A percentile compares a stretch with the other conserved stretches of the same genome.
Conservation (phyloP, 2,329 filamentous ascomycete species). For the Rosellinia necatrix region DNA sequence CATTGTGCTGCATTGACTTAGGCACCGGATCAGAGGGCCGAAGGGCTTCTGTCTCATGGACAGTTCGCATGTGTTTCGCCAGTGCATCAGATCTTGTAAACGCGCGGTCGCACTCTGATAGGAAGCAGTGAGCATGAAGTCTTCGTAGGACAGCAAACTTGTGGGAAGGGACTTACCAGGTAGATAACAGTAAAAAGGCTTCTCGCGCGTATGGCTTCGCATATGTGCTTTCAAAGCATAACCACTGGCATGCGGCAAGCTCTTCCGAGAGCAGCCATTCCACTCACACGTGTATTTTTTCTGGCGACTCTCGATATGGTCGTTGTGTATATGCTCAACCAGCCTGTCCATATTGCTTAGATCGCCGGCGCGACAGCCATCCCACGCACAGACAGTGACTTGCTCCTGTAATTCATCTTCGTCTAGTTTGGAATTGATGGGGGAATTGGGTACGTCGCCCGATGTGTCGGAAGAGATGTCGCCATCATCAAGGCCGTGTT, state of each 20-base stretch:
- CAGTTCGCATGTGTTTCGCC: slow-evolving; percentile 97
- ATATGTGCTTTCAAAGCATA: slow-evolving; percentile 97
- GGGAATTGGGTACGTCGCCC: slow-evolving; percentile 78
- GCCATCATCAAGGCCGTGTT: slow-evolving; percentile 54
- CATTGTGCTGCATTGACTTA: slow-evolving; percentile 64
- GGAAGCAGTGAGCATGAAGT: slow-evolving; percentile 16
- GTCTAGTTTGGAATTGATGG: slow-evolving; percentile 67
- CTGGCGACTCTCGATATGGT: slow-evolving; percentile 89
- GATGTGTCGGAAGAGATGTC: slow-evolving; percentile 91
- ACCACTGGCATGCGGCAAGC: slow-evolving; percentile 88
- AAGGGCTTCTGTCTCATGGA: slow-evolving; percentile 94
- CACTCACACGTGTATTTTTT: slow-evolving; percentile 99
- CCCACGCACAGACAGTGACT: slow-evolving; percentile 78
- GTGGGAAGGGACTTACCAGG: slow-evolving; percentile 68
- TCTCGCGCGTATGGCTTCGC: slow-evolving; percentile 96
- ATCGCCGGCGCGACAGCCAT: slow-evolving; percentile 72
- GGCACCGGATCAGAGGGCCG: slow-evolving; percentile 78
- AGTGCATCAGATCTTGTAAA: slow-evolving; percentile 96
- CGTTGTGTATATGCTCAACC: slow-evolving; percentile 85
- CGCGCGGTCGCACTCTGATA: slow-evolving; percentile 88
- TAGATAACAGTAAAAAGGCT: slow-evolving; percentile 95
- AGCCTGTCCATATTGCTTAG: slow-evolving; percentile 79
- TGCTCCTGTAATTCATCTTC: slow-evolving; percentile 79
- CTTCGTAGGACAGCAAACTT: neutral
- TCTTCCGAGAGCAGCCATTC: slow-evolving; percentile 86